Evolutionary conservation across 148 eudicot species (phyloP).

Genomic region (Dianthus caryophyllus): DNA sequence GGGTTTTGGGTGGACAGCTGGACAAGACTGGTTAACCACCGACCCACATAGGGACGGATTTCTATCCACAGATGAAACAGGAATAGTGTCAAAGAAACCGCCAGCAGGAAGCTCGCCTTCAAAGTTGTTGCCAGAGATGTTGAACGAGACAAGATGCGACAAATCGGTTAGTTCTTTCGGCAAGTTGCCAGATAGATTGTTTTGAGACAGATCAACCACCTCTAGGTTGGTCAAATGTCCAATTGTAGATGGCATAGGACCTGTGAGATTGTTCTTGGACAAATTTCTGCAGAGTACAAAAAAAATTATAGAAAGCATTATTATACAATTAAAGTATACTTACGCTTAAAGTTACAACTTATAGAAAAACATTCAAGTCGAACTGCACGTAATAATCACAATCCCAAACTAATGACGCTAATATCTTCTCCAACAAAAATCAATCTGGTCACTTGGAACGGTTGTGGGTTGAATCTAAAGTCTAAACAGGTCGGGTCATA

Average conservation of each 20-base stretch:
- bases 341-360: not conserved
- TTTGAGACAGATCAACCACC: conserved; percentile 61
- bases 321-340: conserved; percentile 16
- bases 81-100: conserved; percentile 74
- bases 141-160: conserved; percentile 54
- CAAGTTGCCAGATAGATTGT: conserved; percentile 56
- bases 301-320: conserved; percentile 7
- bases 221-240: conserved; percentile 55
- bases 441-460: no score
- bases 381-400: not conserved
- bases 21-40: conserved; percentile 66
- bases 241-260: conserved; percentile 49
- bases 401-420: not conserved
- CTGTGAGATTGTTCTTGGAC: conserved; percentile 64
- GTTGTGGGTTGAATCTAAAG: no score
- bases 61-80: conserved; percentile 59
- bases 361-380: not conserved
- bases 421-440: not conserved
- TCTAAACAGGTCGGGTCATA: no score
- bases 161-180: conserved; percentile 79
- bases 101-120: conserved; percentile 83
- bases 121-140: conserved; percentile 67
- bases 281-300: conserved; percentile 45
- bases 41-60: conserved; percentile 90
- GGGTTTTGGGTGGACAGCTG: conserved; percentile 86